phyloP scores from a whole-genome alignment of 192 early-diverging fungal genomes.

The Backusella mclennaniae region DNA sequence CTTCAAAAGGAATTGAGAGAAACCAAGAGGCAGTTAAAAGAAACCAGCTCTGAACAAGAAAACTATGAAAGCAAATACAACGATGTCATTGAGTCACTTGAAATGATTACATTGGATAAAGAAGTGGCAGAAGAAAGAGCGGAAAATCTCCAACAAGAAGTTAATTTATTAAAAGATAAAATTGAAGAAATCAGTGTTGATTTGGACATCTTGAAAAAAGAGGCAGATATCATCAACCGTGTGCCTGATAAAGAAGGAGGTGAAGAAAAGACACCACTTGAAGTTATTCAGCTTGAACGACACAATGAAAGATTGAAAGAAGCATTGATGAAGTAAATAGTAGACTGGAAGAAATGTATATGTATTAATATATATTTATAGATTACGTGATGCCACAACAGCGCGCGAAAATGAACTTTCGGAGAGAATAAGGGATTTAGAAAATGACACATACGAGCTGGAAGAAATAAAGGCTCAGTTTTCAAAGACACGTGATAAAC shows the following conservation, averaged over 20 bases:
- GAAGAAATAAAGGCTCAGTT: constrained; percentile 58
- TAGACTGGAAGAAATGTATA: not conserved
- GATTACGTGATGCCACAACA: constrained; percentile 75
- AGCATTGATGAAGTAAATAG: constrained; percentile 68
- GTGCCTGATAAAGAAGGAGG: constrained; percentile 32
- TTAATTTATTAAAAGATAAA: constrained; percentile 70
- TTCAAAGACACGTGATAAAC: constrained; percentile 52
- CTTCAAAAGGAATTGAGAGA: constrained; percentile 75
- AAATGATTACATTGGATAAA: constrained; percentile 86
- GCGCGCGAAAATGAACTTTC: constrained; percentile 69
- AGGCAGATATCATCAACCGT: constrained; percentile 39
- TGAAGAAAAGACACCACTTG: constrained; percentile 48
- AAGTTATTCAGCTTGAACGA: constrained; percentile 64
- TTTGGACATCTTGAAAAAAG: constrained; percentile 65
- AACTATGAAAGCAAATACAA: constrained; percentile 63
- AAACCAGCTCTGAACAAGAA: constrained; percentile 59
- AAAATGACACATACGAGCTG: constrained; percentile 63
- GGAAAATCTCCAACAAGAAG: constrained; percentile 74
- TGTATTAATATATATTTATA: constrained; percentile 16
- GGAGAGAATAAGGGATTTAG: constrained; percentile 62
- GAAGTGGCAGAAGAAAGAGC: constrained; percentile 89
- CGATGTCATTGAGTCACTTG: constrained; percentile 76
- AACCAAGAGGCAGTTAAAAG: constrained; percentile 56
- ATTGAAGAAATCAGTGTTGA: constrained; percentile 74
- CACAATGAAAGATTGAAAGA: constrained; percentile 90